Evolutionary conservation across 345 rosid genomes (phyloP), one percentile per base, ranked within the genome.

Genomic region (Citrus hindsii): DNA sequence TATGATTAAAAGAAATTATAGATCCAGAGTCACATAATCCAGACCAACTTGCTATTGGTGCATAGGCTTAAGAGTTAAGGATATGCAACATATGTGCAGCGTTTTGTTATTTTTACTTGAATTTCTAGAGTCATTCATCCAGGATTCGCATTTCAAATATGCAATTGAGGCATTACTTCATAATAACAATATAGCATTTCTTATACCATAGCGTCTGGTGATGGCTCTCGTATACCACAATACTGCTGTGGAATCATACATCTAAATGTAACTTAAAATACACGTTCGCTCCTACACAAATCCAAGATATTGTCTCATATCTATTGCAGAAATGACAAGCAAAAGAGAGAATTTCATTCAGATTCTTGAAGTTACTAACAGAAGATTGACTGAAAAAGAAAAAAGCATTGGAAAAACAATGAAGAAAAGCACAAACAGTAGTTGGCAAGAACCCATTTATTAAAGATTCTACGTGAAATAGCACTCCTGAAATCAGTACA

Each of bases 1-100:
- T n/a, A 35, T 28, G 38, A 74, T 76, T 65, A 69, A 58, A 35
- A 59, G 74, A 59, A 75, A 70, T 27, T 72, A 53, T 21, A 67
- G 55, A 24, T 58, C 58, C 18, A 61, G 59, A 61, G 51, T 8
- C 38, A 69, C 69, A 38, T 59, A 48, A 33, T 64, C 40, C 69
- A 68, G 67, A 21, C 27, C 28, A 35, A 64, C 30, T 60, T 79
- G 27, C 25, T 53, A 37, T 7, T 19, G 37, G 1, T 25, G 14
- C 25, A 19, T 30, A 60, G 24, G 25, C 38, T 13, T 13, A 61
- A 66, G 14, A 55, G 35, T 24, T 48, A 32, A 72, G 25, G 28
- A 51, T 37, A 63, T 33, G 53, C 19, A 56, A 68, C 21, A 38
- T 22, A 9, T 38, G 18, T 55, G 53, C 61, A 71, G 6, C 19